Percentiles rank a stretch among this genome's conserved stretches.
Conservation (phyloP, 164 flowering plant genomes). For the Magnolia changhungtana region DNA sequence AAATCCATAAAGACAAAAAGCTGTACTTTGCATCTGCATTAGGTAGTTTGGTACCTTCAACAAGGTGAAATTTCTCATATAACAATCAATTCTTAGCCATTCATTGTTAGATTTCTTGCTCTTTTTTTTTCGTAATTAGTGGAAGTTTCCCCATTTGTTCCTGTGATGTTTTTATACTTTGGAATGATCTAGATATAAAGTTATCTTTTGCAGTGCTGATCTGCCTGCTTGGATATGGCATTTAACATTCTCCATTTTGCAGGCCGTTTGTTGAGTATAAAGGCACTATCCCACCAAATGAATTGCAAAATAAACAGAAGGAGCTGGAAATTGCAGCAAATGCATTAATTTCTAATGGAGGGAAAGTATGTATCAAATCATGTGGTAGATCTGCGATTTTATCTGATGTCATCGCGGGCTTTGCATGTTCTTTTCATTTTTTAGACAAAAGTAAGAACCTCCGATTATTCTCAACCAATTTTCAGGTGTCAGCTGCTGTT, state of each 20-base stretch:
- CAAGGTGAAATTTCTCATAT: neutral
- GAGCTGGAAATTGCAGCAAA: conserved; percentile 68
- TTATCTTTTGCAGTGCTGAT: neutral
- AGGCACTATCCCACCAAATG: conserved; percentile 59
- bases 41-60: neutral
- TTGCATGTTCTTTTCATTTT: neutral
- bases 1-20: no score
- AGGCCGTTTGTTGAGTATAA: conserved; percentile 91
- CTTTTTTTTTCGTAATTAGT: neutral
- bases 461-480: neutral
- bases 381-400: neutral
- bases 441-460: neutral
- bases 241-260: conserved; percentile 16
- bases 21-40: neutral
- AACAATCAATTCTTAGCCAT: neutral
- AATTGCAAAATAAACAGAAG: conserved; percentile 53
- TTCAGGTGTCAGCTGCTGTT: conserved; percentile 53
- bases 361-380: conserved; percentile 39
- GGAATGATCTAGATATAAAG: neutral
- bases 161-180: neutral
- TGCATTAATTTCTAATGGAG: conserved; percentile 63
- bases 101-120: neutral
- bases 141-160: neutral
- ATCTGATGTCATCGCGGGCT: neutral
- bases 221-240: neutral